Evolutionary conservation across 306 rosid species (phyloP), one percentile per base, ranked within the genome.

Genomic region (Malus sieversii): DNA sequence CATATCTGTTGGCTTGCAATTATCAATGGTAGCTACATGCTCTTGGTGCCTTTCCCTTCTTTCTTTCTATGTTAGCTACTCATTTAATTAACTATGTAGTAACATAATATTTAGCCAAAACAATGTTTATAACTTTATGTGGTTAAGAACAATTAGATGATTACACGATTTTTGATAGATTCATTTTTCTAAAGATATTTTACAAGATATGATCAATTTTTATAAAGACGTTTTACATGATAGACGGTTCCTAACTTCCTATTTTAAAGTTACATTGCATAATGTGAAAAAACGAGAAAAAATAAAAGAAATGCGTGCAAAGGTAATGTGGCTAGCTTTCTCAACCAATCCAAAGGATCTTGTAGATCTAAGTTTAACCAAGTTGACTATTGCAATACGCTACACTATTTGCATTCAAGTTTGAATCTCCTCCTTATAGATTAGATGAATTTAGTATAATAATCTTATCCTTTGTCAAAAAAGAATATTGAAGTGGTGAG

Each of bases 311-410:
- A 42, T 8, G 45, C 1, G 20, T 51, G 8, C 55, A 51, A 5
- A 5, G 20, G 20, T 51, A 15, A 15, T 51, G 18, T 51, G 18
- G 20, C 8, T 51, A 51, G 55, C 55, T 1, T 15, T 51, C 55
- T 4, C 20, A 51, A 16, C 18, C 3, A 5, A 5, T 51, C 5
- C 20, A 51, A 51, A 51, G 0, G 55, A 51, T 51, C 18, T 1
- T 51, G 8, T 19, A 0, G 6, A 15, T 19, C 0, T 15, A 3
- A 1, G 16, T 0, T 46, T 0, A 48, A 12, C 7, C 7, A 5
- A 14, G 19, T 48, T 48, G 7, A 48, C 1, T 5, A 48, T 48
- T 14, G 0, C 19, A 48, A 0, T 4, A 8, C 4, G 16, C 53
- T 48, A 1, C 53, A 0, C 3, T 2, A 18, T 48, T 9, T 42